A percentile compares a stretch with the other conserved stretches of the same genome.
Conservation (phyloP, 805 yeast species). For the Maudiozyma barnettii region DNA sequence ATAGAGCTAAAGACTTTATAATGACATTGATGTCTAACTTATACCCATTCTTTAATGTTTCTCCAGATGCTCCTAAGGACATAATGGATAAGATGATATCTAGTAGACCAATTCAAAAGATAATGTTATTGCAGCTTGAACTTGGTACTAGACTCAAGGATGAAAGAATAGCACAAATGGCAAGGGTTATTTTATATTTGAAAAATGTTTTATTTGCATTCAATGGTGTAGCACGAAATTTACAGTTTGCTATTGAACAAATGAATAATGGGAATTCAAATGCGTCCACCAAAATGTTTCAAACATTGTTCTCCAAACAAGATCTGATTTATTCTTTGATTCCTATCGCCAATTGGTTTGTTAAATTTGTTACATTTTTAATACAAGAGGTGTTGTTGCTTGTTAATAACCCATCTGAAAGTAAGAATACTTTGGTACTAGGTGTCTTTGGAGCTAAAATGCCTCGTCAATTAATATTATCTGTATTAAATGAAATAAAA, state of each 20-base stretch:
- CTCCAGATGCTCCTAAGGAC: constrained; percentile 29
- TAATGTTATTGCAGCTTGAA: constrained; percentile 28
- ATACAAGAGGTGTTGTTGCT: constrained; percentile 63
- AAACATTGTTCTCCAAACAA: constrained; percentile 48
- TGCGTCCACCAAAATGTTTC: constrained; percentile 29
- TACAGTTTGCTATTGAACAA: constrained; percentile 31
- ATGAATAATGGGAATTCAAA: constrained; percentile 24
- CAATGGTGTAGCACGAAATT: constrained; percentile 29
- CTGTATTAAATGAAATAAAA: constrained; percentile 57
- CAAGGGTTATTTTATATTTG: constrained; percentile 23
- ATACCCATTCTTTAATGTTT: constrained; percentile 28
- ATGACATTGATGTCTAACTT: constrained; percentile 19
- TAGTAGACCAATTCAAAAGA: constrained; percentile 29
- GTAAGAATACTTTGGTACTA: constrained; percentile 36
- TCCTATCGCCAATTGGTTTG: constrained; percentile 82
- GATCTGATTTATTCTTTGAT: constrained; percentile 53
- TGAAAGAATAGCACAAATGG: constrained; percentile 24
- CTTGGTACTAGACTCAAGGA: constrained; percentile 23
- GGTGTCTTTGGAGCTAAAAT: constrained; percentile 60
- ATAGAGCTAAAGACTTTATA: constrained; percentile 23
- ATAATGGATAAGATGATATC: constrained; percentile 29
- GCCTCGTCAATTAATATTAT: constrained; percentile 56
- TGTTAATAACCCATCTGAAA: constrained; percentile 16
- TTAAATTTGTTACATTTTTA: constrained; percentile 63
- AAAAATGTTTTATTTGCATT: constrained; percentile 29